These are phyloP conservation scores for Ustilago shanxiensis DNA, from an alignment of 1,284 basidiomycete genomes.

Conservation along the genomic window DNA sequence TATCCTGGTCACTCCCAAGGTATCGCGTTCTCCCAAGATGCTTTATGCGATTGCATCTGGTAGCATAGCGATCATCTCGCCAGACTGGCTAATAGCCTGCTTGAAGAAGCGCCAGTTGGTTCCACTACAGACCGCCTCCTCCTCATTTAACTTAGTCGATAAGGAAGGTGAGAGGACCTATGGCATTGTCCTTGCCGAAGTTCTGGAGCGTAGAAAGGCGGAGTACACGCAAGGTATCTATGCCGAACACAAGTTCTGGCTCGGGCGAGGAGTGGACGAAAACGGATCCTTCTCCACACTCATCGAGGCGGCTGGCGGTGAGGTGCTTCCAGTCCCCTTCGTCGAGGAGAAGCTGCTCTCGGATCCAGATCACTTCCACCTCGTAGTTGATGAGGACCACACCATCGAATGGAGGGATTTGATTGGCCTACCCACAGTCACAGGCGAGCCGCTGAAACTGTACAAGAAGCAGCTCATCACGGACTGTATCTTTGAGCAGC, in stretches of 20 bases:
- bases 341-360: slow-evolving; percentile 31
- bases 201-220: slow-evolving; percentile 22
- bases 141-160: slow-evolving; percentile 6
- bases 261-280: slow-evolving; percentile 40
- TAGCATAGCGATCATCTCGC: slow-evolving; percentile 27
- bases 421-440: slow-evolving; percentile 12
- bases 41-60: slow-evolving; percentile 46
- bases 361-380: slow-evolving; percentile 33
- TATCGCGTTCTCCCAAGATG: slow-evolving; percentile 52
- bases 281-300: slow-evolving; percentile 27
- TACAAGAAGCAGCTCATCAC: slow-evolving; percentile 42
- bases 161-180: slow-evolving; percentile 39
- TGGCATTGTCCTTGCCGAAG: slow-evolving; percentile 28
- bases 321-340: slow-evolving; percentile 21
- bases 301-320: slow-evolving; percentile 37
- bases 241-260: slow-evolving; percentile 44
- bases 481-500: slow-evolving; percentile 42
- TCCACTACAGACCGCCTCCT: background rate
- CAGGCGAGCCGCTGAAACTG: slow-evolving; percentile 29
- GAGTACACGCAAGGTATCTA: slow-evolving; percentile 31
- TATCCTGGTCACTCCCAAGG: slow-evolving; percentile 38
- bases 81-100: slow-evolving; percentile 42
- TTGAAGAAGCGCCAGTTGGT: slow-evolving; percentile 21
- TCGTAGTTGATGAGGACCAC: slow-evolving; percentile 34
- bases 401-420: slow-evolving; percentile 32